Base-by-base conservation (phyloP, 495 filamentous ascomycete genomes). In the Margaritispora aquatica region DNA sequence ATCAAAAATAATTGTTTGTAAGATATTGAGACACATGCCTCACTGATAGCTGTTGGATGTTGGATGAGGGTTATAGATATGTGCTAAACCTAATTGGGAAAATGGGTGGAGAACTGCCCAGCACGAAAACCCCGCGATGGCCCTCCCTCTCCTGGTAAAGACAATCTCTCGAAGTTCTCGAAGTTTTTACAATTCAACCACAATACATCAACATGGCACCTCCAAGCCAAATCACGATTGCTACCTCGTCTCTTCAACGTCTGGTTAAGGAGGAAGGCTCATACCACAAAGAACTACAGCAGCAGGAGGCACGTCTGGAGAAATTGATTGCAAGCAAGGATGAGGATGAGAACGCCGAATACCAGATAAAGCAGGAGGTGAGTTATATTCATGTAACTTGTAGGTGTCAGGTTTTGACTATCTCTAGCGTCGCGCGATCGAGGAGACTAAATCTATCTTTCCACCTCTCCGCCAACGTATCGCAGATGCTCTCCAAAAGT, bases 181-280 rank as follows among this genome's bases (percentile, higher is more conserved):
- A 44, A 44, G 17, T 17, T 44, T n/a, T 44, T n/a, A 44, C 38
- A 44, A 17, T 8, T n/a, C 38, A 44, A 44, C 38, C 38, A 3
- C 8, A 7, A 8, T 17, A 9, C 10, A 44, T 3, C 38, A 17
- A 11, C 41, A 95, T 93, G 89, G 77, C 86, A 7, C 80, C 88
- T 10, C 88, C 88, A 29, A 84, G 87, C 10, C 80, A 81, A 63
- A 79, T 96, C 58, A 74, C 82, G 49, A 90, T 94, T 63, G 78
- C 82, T 51, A 92, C 88, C 19, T 82, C 83, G 49, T 81, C 86
- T 21, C 78, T 97, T 65, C 75, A 82, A 64, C 90, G 93, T 54
- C 79, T 97, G 51, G 82, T 96, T 55, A 96, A 96, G 71, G 94
- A 98, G 71, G 90, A 96, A 68, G 77, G 79, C 31, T 91, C 84